A percentile compares a stretch with the other conserved stretches of the same genome.
Conservation (phyloP, 2,329 filamentous ascomycete genomes). For the Neofusicoccum umdonicola region DNA sequence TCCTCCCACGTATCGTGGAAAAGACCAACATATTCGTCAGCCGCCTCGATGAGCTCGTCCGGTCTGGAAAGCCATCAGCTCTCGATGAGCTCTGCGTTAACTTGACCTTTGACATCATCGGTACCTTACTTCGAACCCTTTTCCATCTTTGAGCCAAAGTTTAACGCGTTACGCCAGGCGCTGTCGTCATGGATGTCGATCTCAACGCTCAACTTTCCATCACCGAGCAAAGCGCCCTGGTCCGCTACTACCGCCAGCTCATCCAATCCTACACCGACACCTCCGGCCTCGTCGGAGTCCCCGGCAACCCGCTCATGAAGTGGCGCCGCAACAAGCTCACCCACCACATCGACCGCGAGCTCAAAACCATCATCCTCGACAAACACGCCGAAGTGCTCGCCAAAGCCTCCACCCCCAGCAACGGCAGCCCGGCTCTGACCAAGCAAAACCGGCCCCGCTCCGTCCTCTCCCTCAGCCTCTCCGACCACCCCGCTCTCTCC, state of each 20-base stretch:
- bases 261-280: conserved; percentile 2
- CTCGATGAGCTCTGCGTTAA: conserved; percentile 1
- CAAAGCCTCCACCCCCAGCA: not conserved
- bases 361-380: conserved; percentile 23
- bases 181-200: conserved; percentile 7
- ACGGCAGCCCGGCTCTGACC: not conserved
- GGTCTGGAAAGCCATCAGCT: not conserved
- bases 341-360: conserved; percentile 16
- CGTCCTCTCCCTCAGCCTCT: conserved; percentile 6
- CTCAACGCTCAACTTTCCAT: not conserved
- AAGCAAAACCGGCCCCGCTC: conserved; percentile 1
- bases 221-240: not conserved
- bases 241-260: conserved; percentile 18
- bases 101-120: conserved; percentile 18
- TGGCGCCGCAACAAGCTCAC: conserved; percentile 18
- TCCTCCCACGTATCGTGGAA: conserved; percentile 25
- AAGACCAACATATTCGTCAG: conserved; percentile 23
- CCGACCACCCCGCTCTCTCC: conserved; percentile 17
- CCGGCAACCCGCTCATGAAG: not conserved
- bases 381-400: conserved; percentile 18
- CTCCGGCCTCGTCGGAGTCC: not conserved
- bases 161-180: not conserved
- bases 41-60: conserved; percentile 9
- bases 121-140: not conserved
- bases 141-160: not conserved